These are phyloP conservation scores for Fusarium guadeloupense DNA, from an alignment of 2,329 filamentous ascomycete species.

Conservation along the genomic window DNA sequence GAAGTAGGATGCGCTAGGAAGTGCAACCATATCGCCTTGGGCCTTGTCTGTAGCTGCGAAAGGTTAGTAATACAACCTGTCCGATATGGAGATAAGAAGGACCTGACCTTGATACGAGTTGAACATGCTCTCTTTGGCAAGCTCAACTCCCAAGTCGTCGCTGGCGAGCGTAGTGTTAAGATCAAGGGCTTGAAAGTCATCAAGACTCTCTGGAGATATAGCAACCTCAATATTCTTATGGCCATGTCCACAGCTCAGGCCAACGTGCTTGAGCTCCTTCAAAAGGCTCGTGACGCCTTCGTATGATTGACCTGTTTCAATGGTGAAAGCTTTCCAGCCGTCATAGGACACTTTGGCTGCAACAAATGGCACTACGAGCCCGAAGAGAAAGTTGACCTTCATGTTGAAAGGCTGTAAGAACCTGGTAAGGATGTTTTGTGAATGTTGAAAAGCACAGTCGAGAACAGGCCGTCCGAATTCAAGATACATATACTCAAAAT, in stretches of 20 bases:
- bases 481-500: not conserved
- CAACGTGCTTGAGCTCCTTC: conserved; percentile 31
- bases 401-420: not conserved
- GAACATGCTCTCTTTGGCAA: conserved; percentile 37
- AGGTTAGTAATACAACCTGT: fast-evolving
- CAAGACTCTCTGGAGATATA: conserved; percentile 37
- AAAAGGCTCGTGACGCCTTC: conserved; percentile 28
- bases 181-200: conserved; percentile 34
- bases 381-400: conserved; percentile 5
- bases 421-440: not conserved
- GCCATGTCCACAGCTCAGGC: conserved; percentile 39
- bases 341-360: conserved; percentile 37
- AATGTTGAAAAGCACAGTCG: not conserved
- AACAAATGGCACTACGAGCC: conserved; percentile 21
- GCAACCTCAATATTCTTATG: conserved; percentile 40
- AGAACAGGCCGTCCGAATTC: not conserved
- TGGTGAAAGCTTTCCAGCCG: conserved; percentile 41
- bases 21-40: not conserved
- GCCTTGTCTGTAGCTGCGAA: conserved; percentile 3
- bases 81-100: fast-evolving
- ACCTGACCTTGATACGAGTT: conserved; percentile 23
- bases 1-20: conserved; percentile 54
- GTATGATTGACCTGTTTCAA: conserved; percentile 30
- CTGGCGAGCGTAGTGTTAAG: conserved; percentile 35
- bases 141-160: conserved; percentile 40